Conservation (phyloP, 768 basidiomycete genomes). For the Kwoniella sp. region DNA sequence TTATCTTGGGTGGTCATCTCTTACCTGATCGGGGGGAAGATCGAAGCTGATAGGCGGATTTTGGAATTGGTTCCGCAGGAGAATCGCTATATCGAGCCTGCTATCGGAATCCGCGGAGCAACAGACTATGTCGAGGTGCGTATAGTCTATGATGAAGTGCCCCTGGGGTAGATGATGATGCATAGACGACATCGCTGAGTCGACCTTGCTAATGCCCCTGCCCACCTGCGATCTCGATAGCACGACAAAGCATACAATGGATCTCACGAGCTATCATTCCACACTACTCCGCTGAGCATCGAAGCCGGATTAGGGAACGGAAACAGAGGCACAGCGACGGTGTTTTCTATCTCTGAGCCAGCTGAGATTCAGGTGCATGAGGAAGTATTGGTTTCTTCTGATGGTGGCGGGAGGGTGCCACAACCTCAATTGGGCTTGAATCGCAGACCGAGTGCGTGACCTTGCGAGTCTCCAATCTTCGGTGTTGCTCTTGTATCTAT, state of each 20-base stretch:
- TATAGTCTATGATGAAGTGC: background rate
- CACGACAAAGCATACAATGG: background rate
- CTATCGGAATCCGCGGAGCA: background rate
- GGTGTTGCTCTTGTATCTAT: too few relatives aligned
- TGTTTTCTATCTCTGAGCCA: background rate
- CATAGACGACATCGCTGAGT: background rate
- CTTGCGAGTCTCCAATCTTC: too few relatives aligned
- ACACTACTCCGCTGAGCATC: background rate
- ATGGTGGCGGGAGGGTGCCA: background rate
- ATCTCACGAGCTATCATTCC: background rate
- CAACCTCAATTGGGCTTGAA: background rate
- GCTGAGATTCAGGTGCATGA: background rate
- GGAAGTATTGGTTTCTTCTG: background rate
- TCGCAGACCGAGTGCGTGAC: too few relatives aligned
- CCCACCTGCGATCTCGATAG: background rate
- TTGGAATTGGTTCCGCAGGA: background rate
- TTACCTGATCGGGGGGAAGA: background rate
- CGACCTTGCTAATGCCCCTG: too few relatives aligned
- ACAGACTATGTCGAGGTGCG: background rate
- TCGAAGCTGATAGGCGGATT: background rate
- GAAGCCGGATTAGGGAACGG: background rate
- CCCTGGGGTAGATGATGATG: background rate
- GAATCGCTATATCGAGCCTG: background rate
- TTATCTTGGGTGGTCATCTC: too few relatives aligned
- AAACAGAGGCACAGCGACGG: background rate